These are phyloP conservation scores for Yamadazyma spencermartinsiae DNA, from an alignment of 1,139 yeast genomes.

Conservation along the genomic window DNA sequence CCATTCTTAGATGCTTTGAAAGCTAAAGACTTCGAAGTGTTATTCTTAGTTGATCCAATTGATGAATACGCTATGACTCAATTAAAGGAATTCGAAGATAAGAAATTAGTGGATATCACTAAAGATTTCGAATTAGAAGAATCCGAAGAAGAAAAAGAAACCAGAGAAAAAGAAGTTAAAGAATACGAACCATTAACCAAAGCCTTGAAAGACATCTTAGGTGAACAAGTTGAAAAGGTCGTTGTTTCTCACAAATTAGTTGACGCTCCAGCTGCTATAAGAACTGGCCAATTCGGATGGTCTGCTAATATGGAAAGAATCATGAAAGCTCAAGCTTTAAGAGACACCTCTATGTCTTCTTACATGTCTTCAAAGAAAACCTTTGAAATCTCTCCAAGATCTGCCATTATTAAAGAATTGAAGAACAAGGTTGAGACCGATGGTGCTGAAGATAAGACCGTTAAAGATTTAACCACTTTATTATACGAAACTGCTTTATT, in stretches of 20 bases:
- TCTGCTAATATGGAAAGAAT: slow-evolving; percentile 99
- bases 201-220: slow-evolving; percentile 94
- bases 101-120: slow-evolving; percentile 97
- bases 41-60: slow-evolving; percentile 98
- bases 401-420: slow-evolving; percentile 92
- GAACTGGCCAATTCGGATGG: slow-evolving; percentile 99
- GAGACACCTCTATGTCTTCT: slow-evolving; percentile 98
- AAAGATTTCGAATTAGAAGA: slow-evolving; percentile 99
- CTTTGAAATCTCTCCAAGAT: slow-evolving; percentile 96
- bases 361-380: slow-evolving; percentile 99
- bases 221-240: slow-evolving; percentile 99
- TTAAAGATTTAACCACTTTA: slow-evolving; percentile 94
- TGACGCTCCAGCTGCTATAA: slow-evolving; percentile 99
- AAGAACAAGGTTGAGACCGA: slow-evolving; percentile 94
- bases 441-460: slow-evolving; percentile 98
- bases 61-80: slow-evolving; percentile 99
- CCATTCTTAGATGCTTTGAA: slow-evolving; percentile 99
- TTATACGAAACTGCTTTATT: slow-evolving; percentile 96
- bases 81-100: slow-evolving; percentile 98
- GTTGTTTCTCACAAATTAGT: slow-evolving; percentile 96
- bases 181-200: slow-evolving; percentile 93
- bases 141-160: slow-evolving; percentile 94
- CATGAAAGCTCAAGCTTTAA: slow-evolving; percentile 99
- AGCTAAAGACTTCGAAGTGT: slow-evolving; percentile 97
- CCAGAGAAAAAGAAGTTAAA: slow-evolving; percentile 90